phyloP scores from a whole-genome alignment of 2,329 filamentous ascomycete species.

The Colletotrichum sp. region DNA sequence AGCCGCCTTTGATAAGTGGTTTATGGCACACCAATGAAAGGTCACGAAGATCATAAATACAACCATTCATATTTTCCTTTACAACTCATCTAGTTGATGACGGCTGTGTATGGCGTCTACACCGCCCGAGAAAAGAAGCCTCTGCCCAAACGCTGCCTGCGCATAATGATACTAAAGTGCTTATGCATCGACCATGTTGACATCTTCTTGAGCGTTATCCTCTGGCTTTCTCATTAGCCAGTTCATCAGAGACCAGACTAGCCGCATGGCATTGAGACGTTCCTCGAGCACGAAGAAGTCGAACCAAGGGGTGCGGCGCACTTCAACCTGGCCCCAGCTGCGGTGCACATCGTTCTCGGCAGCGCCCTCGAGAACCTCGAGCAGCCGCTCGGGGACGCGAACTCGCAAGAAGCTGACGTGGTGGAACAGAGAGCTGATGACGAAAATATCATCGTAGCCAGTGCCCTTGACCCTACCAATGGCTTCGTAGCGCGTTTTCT shows the following conservation, averaged over 20 bases:
- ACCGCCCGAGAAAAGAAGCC: not conserved
- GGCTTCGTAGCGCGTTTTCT: slow-evolving; percentile 61
- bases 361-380: slow-evolving; percentile 58
- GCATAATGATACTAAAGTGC: not conserved
- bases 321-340: slow-evolving; percentile 58
- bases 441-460: slow-evolving; percentile 65
- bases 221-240: slow-evolving; percentile 60
- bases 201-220: slow-evolving; percentile 26
- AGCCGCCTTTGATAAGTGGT: not conserved
- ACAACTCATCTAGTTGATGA: not conserved
- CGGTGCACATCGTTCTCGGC: slow-evolving; percentile 36
- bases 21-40: not conserved
- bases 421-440: slow-evolving; percentile 67
- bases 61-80: not conserved
- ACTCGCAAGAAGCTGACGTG: slow-evolving; percentile 64
- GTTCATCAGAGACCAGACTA: slow-evolving; percentile 65
- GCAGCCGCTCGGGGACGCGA: slow-evolving; percentile 59
- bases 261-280: slow-evolving; percentile 59
- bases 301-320: slow-evolving; percentile 66
- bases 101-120: not conserved
- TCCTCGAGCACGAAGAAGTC: slow-evolving; percentile 63
- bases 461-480: slow-evolving; percentile 56
- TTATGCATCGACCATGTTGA: slow-evolving; percentile 33
- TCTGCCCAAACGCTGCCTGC: not conserved
- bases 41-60: not conserved